Conservation (phyloP, 805 yeast genomes). For the Sporopachydermia quercuum region DNA sequence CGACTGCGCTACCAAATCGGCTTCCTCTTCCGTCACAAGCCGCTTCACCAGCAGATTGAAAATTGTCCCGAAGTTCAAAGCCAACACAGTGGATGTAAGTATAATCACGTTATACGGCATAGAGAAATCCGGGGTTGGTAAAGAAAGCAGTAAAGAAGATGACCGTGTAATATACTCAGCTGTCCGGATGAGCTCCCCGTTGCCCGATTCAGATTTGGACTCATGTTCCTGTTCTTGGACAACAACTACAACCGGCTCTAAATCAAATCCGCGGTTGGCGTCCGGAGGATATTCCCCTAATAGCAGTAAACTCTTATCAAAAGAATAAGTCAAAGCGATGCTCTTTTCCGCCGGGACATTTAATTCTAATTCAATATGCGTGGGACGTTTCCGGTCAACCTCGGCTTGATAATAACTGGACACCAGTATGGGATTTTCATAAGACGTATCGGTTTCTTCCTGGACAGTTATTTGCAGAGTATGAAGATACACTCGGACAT, state of each 20-base stretch:
- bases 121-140: constrained; percentile 95
- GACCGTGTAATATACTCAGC: constrained; percentile 52
- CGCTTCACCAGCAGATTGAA: constrained; percentile 66
- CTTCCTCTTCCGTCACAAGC: constrained; percentile 62
- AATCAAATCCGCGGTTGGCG: constrained; percentile 94
- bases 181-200: constrained; percentile 6
- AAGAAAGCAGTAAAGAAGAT: constrained; percentile 67
- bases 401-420: constrained; percentile 61
- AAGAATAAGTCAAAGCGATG: constrained; percentile 52
- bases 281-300: constrained; percentile 97
- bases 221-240: no score
- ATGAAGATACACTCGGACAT: constrained; percentile 67
- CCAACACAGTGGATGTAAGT: constrained; percentile 84
- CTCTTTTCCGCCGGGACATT: constrained; percentile 49
- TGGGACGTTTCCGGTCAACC: constrained; percentile 63
- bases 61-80: constrained; percentile 76
- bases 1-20: constrained; percentile 20
- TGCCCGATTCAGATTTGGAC: no score
- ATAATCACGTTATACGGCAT: constrained; percentile 98
- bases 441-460: constrained; percentile 10
- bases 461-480: constrained; percentile 32
- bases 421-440: constrained; percentile 24
- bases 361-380: constrained; percentile 62
- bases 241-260: constrained; percentile 77
- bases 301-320: constrained; percentile 74